These are phyloP conservation scores for Komagataea norvegica DNA, from an alignment of 1,139 yeast genomes.

Conservation along the genomic window DNA sequence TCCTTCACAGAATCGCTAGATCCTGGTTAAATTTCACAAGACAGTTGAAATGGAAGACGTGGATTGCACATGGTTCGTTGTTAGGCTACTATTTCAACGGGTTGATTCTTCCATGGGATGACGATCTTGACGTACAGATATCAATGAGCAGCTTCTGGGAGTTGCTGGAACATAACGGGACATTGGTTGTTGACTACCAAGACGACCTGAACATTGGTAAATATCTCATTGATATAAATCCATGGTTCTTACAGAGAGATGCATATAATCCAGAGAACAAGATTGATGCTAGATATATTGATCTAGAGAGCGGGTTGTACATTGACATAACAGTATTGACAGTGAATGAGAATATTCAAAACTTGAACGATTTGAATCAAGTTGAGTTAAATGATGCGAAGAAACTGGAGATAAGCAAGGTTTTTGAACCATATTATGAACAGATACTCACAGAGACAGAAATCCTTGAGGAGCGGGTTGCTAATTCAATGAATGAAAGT, in stretches of 20 bases:
- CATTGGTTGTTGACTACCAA: constrained; percentile 43
- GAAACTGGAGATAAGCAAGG: constrained; percentile 26
- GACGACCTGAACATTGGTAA: constrained; percentile 40
- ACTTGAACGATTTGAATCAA: constrained; percentile 19
- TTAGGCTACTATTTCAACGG: constrained; percentile 63
- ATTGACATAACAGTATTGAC: constrained; percentile 49
- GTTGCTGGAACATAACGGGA: constrained; percentile 39
- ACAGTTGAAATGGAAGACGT: constrained; percentile 40
- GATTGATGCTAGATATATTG: constrained; percentile 60
- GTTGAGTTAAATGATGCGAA: constrained; percentile 23
- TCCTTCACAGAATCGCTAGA: constrained; percentile 43
- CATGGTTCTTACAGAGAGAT: constrained; percentile 33
- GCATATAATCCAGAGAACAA: constrained; percentile 39
- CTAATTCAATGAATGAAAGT: constrained; percentile 42
- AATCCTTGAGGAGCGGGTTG: constrained; percentile 72
- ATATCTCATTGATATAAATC: constrained; percentile 48
- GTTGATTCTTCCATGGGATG: constrained; percentile 57
- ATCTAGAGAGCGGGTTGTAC: constrained; percentile 49
- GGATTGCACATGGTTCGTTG: constrained; percentile 60
- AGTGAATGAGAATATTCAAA: constrained; percentile 17
- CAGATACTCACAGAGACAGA: constrained; percentile 25
- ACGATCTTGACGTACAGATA: constrained; percentile 55
- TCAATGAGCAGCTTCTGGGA: constrained; percentile 39
- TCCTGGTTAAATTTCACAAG: constrained; percentile 53
- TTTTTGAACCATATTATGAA: constrained; percentile 38